Conservation (phyloP, 805 yeast species). For the Metschnikowia peoriensis region DNA sequence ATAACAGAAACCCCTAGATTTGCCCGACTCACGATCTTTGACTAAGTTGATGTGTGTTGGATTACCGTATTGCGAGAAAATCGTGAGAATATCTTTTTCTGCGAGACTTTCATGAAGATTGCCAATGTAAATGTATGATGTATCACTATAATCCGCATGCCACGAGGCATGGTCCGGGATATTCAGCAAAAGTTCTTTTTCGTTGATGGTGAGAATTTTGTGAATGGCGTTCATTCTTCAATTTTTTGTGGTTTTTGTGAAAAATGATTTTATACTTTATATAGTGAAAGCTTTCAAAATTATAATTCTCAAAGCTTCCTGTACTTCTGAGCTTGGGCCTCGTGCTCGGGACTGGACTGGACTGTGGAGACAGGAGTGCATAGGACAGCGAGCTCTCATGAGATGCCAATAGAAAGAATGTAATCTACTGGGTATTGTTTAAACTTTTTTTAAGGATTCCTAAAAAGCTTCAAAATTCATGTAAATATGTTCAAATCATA, state of each 20-base stretch:
- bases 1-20: slow-evolving; percentile 74
- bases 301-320: no score
- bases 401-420: no score
- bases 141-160: slow-evolving; percentile 81
- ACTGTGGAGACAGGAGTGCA: no score
- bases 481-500: no score
- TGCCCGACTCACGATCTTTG: slow-evolving; percentile 63
- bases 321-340: no score
- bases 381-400: no score
- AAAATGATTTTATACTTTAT: not conserved
- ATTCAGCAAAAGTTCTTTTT: slow-evolving; percentile 62
- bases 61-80: slow-evolving; percentile 87
- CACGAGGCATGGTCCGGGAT: slow-evolving; percentile 69
- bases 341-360: no score
- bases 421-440: no score
- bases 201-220: slow-evolving; percentile 56
- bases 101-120: slow-evolving; percentile 60
- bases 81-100: slow-evolving; percentile 71
- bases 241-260: not conserved
- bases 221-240: slow-evolving; percentile 36
- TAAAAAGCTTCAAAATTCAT: no score
- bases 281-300: not conserved
- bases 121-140: slow-evolving; percentile 78
- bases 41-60: slow-evolving; percentile 74
- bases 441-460: no score